Base-by-base conservation (phyloP, 352 stramenopile genomes). In the Thalassiosira livingstoniorum region DNA sequence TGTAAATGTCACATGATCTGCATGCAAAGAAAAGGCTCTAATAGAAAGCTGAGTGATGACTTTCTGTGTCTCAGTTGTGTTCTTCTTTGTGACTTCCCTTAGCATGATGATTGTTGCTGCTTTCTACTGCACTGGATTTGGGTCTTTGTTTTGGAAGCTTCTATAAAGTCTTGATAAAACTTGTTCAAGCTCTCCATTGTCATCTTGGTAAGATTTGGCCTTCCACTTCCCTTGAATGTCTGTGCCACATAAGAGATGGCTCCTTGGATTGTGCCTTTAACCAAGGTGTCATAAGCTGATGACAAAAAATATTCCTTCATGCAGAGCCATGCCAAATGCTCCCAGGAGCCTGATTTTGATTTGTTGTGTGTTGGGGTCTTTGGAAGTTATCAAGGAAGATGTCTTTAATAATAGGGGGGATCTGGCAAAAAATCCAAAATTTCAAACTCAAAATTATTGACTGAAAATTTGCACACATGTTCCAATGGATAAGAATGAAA, bases 81-180 rank as follows among this genome's bases (percentile, higher is more conserved):
- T 58, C 27, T 5, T 11, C 27, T 58, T 58, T 23, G 21, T 27
- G 4, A 58, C 7, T 27, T 58, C 47, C 4, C 5, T 29, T 11
- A 58, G 5, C 10, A 58, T n/a, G 10, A 11, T 5, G n/a, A 58
- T 7, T 58, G 47, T 11, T 7, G 27, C 4, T 11, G 47, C 47
- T 27, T 58, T 58, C 27, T 58, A n/a, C 27, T 58, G 47, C 4
- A 5, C 21, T 58, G 47, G 5, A n/a, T 58, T 23, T 11, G 47
- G 47, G 21, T 58, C 47, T 15, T 58, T 58, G 47, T 58, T 58
- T 58, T 58, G 21, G 47, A 58, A 58, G 47, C 11, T n/a, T 23
- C n/a, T 15, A n/a, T 29, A 58, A 29, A 29, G 47, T n/a, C 27
- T 11, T 29, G 47, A 58, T 58, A 58, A n/a, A 58, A 58, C 11